phyloP scores from a whole-genome alignment of 345 rosid species.

The Moricandia arvensis region DNA sequence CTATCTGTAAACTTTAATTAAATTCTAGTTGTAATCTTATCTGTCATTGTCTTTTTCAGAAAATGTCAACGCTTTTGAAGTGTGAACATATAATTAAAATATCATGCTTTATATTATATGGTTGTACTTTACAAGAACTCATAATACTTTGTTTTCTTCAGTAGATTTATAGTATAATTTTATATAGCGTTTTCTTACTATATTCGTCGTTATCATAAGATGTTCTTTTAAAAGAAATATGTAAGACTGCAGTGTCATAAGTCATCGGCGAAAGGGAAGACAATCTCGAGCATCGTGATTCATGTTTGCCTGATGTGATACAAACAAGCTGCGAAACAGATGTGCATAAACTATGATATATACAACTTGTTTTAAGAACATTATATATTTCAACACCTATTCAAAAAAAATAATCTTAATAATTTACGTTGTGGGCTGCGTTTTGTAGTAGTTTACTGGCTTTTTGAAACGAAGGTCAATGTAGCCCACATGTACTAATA shows the following conservation, averaged over 20 bases:
- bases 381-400: background rate
- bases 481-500: background rate
- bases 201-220: background rate
- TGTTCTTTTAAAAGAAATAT: conserved; percentile 1
- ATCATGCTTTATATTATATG: background rate
- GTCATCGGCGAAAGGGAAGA: conserved; percentile 25
- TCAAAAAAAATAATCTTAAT: background rate
- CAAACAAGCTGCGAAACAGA: conserved; percentile 25
- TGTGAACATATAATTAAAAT: conserved; percentile 3
- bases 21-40: conserved; percentile 5
- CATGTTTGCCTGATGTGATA: conserved; percentile 18
- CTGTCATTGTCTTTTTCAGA: conserved; percentile 18
- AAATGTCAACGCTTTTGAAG: conserved; percentile 28
- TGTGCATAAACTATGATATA: conserved; percentile 4
- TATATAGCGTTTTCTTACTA: background rate
- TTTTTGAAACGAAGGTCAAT: background rate
- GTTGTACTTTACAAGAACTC: background rate
- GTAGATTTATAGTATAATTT: conserved; percentile 9
- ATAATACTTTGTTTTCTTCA: background rate
- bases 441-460: background rate
- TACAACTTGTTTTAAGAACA: conserved; percentile 11
- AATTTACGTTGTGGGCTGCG: background rate
- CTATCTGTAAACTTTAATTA: background rate
- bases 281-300: conserved; percentile 33
- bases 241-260: conserved; percentile 15